Evolutionary conservation across 768 basidiomycete genomes (phyloP), one percentile per base, ranked within the genome.

Genomic region (Tephrocybe sp.): DNA sequence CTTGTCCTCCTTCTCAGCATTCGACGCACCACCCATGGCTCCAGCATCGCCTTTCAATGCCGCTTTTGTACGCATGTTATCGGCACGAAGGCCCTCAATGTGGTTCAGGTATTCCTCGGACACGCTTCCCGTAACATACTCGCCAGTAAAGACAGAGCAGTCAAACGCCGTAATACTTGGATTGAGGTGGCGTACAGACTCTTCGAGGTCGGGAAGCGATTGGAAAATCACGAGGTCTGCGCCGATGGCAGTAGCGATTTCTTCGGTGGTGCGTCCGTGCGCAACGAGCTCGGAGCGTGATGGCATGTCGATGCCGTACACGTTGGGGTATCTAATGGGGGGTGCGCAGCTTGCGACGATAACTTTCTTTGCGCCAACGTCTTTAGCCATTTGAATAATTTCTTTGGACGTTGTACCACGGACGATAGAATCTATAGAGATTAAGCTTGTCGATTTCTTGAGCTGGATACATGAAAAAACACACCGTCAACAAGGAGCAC

Each of bases 261-360:
- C 79, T 19, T 79, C 74, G 10, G 78, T 80, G 46, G 83, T 80
- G 44, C 92, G 84, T 32, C 77, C 80, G 65, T 94, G 75, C 0
- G 93, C 96, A 45, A 98, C 94, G 30, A 98, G 85, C 64, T 98
- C 96, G 32, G 76, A 71, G n/a, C 92, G 84, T 3, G 94, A 92
- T 26, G 97, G 96, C 97, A 98, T 99, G 72, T 99, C 97, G 64
- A 99, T 99, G 16, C 97, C 97, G 68, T 99, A 98, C 4, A 99
- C 97, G 64, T 98, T 97, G 4, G 94, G 87, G 65, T 84, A 82
- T 22, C 92, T 83, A 60, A 99, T 98, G 1, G 97, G 92, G 5
- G 97, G 97, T 7, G 97, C 92, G 63, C 97, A 98, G 44, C 93
- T 96, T 1, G 97, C 97, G 40, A 98, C 85, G 55, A 98, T 87